These are phyloP conservation scores for Cymbopogon flexuosus DNA, from an alignment of 202 grass and related monocot genomes.

Conservation along the genomic window DNA sequence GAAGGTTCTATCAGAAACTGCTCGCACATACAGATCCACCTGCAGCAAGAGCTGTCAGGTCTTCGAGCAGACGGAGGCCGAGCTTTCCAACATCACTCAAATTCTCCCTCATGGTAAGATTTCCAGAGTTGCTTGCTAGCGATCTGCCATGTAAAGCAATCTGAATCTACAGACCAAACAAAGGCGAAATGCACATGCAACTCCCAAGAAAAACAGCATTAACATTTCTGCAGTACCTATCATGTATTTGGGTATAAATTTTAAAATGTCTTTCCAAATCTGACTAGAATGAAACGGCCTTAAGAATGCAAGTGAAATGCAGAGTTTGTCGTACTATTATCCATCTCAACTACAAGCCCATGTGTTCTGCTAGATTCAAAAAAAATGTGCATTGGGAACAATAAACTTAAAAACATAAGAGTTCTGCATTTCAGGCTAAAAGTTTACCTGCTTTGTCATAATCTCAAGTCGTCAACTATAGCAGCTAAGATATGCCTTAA, in stretches of 20 bases:
- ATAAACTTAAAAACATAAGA: constrained; percentile 11
- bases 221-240: neutral
- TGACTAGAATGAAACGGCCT: neutral
- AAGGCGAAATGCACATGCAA: constrained; percentile 28
- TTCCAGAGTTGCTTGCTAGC: constrained; percentile 33
- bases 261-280: neutral
- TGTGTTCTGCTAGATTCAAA: no score
- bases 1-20: constrained; percentile 34
- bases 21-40: constrained; percentile 99
- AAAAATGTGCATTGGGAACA: neutral
- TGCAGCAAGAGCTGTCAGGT: constrained; percentile 99
- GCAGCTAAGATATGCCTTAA: neutral
- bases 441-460: neutral
- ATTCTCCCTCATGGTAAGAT: constrained; percentile 45
- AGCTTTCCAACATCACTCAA: constrained; percentile 81
- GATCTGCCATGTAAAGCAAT: constrained; percentile 49
- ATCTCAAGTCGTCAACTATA: neutral
- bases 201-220: neutral
- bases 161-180: constrained; percentile 32
- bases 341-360: constrained; percentile 18
- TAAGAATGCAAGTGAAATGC: constrained; percentile 9
- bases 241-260: neutral
- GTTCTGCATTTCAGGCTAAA: neutral
- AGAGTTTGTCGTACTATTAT: constrained; percentile 29
- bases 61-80: constrained; percentile 89